Conservation (phyloP, 1,139 yeast species). For the Kurtzmaniella quercitrusa region DNA sequence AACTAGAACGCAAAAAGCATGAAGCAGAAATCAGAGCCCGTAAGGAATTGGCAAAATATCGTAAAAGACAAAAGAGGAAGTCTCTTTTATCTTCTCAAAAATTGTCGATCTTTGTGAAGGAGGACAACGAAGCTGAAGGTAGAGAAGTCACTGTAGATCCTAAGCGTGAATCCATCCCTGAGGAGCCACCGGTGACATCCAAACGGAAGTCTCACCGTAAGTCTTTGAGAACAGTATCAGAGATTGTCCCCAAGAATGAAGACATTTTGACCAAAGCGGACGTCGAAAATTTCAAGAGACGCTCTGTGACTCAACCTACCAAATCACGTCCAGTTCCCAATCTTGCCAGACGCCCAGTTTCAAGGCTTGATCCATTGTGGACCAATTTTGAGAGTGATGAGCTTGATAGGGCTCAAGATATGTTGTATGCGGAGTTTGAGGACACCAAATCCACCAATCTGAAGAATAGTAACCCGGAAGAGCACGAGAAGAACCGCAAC, state of each 20-base stretch:
- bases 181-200: constrained; percentile 14
- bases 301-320: constrained; percentile 46
- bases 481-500: constrained; percentile 6
- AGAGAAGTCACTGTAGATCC: constrained; percentile 21
- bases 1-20: constrained; percentile 45
- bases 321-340: constrained; percentile 37
- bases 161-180: constrained; percentile 20
- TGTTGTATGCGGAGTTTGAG: constrained; percentile 35
- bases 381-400: constrained; percentile 47
- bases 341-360: constrained; percentile 57
- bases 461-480: constrained; percentile 3
- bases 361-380: constrained; percentile 66
- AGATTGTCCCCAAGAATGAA: constrained; percentile 21
- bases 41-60: constrained; percentile 43
- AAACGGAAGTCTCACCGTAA: constrained; percentile 31
- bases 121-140: constrained; percentile 18
- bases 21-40: constrained; percentile 45
- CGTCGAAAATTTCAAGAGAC: constrained; percentile 38
- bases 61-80: constrained; percentile 40
- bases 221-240: constrained; percentile 34
- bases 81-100: constrained; percentile 40
- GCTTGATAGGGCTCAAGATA: constrained; percentile 41
- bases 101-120: constrained; percentile 35
- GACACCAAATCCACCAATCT: constrained; percentile 13
- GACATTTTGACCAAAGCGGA: constrained; percentile 39